phyloP scores from a whole-genome alignment of 2,329 filamentous ascomycete genomes.

The Hypoxylon sp. region DNA sequence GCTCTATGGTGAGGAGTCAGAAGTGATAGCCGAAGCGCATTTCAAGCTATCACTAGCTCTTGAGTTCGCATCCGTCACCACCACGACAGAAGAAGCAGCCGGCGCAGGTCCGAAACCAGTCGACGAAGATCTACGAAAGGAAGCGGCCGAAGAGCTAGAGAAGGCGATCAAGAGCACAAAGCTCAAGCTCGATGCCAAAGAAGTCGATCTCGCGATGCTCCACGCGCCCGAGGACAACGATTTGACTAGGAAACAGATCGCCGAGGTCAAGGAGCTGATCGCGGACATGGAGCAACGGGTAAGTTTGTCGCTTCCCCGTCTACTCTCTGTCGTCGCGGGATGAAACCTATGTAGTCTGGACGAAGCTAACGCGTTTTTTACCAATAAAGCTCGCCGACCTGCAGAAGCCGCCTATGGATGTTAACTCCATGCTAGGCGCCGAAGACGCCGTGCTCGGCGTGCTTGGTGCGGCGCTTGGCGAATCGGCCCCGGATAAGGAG shows the following conservation, averaged over 20 bases:
- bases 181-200: conserved; percentile 74
- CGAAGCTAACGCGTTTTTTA: conserved; percentile 30
- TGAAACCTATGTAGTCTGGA: conserved; percentile 15
- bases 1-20: conserved; percentile 81
- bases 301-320: conserved; percentile 49
- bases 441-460: conserved; percentile 65
- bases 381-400: conserved; percentile 71
- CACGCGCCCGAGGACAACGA: conserved; percentile 74
- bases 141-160: conserved; percentile 76
- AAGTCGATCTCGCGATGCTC: conserved; percentile 69
- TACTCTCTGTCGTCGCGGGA: conserved; percentile 34
- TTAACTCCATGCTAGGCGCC: conserved; percentile 63
- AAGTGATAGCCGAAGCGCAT: conserved; percentile 91
- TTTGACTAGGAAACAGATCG: conserved; percentile 66
- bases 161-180: conserved; percentile 77
- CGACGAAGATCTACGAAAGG: conserved; percentile 74
- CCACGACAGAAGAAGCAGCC: conserved; percentile 60
- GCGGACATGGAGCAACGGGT: conserved; percentile 80
- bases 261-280: conserved; percentile 80
- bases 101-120: conserved; percentile 59
- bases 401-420: conserved; percentile 67
- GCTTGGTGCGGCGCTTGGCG: conserved; percentile 69
- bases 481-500: conserved; percentile 66
- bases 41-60: conserved; percentile 95
- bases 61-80: conserved; percentile 87